Conservation (phyloP, 1,284 basidiomycete genomes). For the Omphalotus olearius region DNA sequence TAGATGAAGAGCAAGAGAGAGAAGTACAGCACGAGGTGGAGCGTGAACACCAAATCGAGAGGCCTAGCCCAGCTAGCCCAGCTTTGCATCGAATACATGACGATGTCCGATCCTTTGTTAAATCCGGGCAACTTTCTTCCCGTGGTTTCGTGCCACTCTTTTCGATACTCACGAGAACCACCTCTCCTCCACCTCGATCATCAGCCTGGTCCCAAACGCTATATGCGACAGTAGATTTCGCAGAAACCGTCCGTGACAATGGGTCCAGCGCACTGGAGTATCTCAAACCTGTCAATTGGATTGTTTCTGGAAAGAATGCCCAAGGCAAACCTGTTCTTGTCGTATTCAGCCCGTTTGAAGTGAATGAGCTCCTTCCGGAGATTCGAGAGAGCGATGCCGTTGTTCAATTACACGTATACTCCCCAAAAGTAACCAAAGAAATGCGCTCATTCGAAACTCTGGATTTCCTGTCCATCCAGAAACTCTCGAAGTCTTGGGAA, state of each 20-base stretch:
- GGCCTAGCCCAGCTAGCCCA: constrained; percentile 24
- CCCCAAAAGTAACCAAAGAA: constrained; percentile 31
- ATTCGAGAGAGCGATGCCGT: constrained; percentile 31
- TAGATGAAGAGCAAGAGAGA: constrained; percentile 48
- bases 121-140: constrained; percentile 17
- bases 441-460: constrained; percentile 39
- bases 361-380: constrained; percentile 32
- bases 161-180: neutral
- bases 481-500: constrained; percentile 18
- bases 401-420: constrained; percentile 39
- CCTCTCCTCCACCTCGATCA: neutral
- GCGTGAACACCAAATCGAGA: constrained; percentile 33
- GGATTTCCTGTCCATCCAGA: constrained; percentile 28
- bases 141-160: constrained; percentile 18
- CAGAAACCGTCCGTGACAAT: constrained; percentile 23
- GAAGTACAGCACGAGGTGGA: constrained; percentile 43
- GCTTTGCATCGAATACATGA: constrained; percentile 22
- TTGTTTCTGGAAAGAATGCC: neutral
- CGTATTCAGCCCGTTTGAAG: constrained; percentile 43
- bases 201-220: constrained; percentile 20
- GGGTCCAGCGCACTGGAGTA: constrained; percentile 43
- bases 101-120: constrained; percentile 26
- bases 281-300: constrained; percentile 20
- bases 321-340: constrained; percentile 23
- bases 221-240: constrained; percentile 29